phyloP scores from a whole-genome alignment of 257 asterid species.

The Ajuga chamaepitys region DNA sequence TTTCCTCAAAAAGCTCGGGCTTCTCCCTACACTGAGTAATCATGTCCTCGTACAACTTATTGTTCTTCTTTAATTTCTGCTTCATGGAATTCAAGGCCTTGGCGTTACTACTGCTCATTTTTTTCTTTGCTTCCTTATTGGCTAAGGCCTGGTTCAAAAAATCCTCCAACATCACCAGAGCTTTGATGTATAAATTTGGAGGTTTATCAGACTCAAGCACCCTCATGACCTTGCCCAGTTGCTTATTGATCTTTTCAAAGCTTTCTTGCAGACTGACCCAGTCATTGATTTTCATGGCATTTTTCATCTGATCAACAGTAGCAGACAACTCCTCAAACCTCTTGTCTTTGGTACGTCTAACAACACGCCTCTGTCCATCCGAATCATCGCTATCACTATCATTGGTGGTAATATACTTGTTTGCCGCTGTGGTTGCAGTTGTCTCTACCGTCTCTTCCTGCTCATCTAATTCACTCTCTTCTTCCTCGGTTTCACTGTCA shows the following conservation, averaged over 20 bases:
- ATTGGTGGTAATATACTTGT: slow-evolving; percentile 33
- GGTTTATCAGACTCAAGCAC: slow-evolving; percentile 57
- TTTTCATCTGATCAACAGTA: slow-evolving; percentile 89
- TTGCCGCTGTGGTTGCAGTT: slow-evolving; percentile 16
- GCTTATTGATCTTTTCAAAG: slow-evolving; percentile 96
- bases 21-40: slow-evolving; percentile 72
- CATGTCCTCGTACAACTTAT: slow-evolving; percentile 70
- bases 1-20: slow-evolving; percentile 76
- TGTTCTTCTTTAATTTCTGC: slow-evolving; percentile 87
- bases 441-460: slow-evolving; percentile 42
- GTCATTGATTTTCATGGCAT: slow-evolving; percentile 91
- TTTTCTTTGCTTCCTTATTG: slow-evolving; percentile 94
- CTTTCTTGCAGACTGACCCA: slow-evolving; percentile 92
- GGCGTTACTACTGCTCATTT: slow-evolving; percentile 94
- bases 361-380: slow-evolving; percentile 61
- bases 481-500: slow-evolving; percentile 70
- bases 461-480: slow-evolving; percentile 36
- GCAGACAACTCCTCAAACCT: slow-evolving; percentile 76
- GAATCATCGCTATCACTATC: slow-evolving; percentile 70
- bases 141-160: slow-evolving; percentile 70
- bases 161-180: slow-evolving; percentile 88
- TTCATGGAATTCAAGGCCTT: slow-evolving; percentile 94
- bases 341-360: slow-evolving; percentile 76
- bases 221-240: slow-evolving; percentile 85
- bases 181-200: slow-evolving; percentile 78